Evolutionary conservation across 805 yeast genomes (phyloP), one percentile per base, ranked within the genome.

Genomic region (Debaryomyces castellii): DNA sequence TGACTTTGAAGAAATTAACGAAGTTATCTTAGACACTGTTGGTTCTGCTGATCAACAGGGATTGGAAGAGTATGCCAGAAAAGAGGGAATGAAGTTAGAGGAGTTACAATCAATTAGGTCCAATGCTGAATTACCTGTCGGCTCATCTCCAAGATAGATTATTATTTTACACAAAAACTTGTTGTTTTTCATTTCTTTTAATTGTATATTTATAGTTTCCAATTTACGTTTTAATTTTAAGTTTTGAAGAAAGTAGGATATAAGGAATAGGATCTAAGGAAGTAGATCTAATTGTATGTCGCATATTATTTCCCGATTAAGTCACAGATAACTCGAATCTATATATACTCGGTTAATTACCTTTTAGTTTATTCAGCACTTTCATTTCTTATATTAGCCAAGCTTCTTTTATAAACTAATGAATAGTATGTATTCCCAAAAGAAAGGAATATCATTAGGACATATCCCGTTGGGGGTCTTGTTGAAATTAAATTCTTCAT

Each of bases 1-100:
- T 55, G 80, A 74, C 5, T 49, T 63, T 27, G 82, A 77, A 58
- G 75, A 64, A 40, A 70, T 69, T 41, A 73, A 75, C 47, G 80
- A 77, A 54, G 62, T 68, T 35, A 71, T 70, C n/a, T 60, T 70
- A 49, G 74, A 70, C 47, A 60, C 68, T 28, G 71, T 69, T 11
- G 74, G 74, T 8, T 66, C 73, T 11, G 71, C 73, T 17, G 73
- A 67, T 46, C 67, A 70, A 51, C 51, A 54, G 38, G 74, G 66
- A 6, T 51, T 63, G 54, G 68, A 64, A 14, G 50, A 46, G 6
- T 68, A 63, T 44, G 64, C 64, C 16, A 51, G 54, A 23, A 68
- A 67, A 51, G 72, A 67, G 51, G 60, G 62, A 10, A 48, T 50
- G 40, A 63, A 62, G 38, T 54, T 67, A 39, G 68, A 60, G 12